phyloP scores from a whole-genome alignment of 1,139 yeast genomes.

The Kodamaea plutei region DNA sequence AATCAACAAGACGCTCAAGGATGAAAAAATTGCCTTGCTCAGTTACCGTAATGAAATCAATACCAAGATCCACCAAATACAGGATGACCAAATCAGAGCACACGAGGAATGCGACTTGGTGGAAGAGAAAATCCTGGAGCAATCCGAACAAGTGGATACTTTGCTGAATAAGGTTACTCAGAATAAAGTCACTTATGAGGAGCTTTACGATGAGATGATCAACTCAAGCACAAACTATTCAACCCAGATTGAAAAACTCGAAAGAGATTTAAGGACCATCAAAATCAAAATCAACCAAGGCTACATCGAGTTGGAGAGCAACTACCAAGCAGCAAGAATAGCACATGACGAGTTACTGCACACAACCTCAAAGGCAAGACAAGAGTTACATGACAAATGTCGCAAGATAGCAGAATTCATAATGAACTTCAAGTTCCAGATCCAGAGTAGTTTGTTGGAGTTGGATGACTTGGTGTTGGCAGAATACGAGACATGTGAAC shows the following conservation, averaged over 20 bases:
- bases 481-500: conserved; percentile 25
- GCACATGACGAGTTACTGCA: conserved; percentile 52
- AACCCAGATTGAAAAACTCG: conserved; percentile 63
- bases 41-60: conserved; percentile 47
- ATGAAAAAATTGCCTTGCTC: conserved; percentile 37
- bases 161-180: conserved; percentile 55
- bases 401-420: conserved; percentile 55
- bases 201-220: conserved; percentile 52
- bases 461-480: conserved; percentile 44
- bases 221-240: conserved; percentile 52
- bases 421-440: conserved; percentile 59
- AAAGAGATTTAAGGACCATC: conserved; percentile 55
- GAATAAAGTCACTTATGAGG: conserved; percentile 53
- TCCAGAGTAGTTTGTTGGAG: conserved; percentile 57
- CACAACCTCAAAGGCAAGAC: conserved; percentile 45
- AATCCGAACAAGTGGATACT: conserved; percentile 55
- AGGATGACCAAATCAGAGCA: conserved; percentile 56
- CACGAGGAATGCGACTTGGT: conserved; percentile 59
- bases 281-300: conserved; percentile 53
- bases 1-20: conserved; percentile 32
- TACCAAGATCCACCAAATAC: conserved; percentile 46
- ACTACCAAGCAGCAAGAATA: conserved; percentile 50
- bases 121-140: conserved; percentile 52
- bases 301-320: conserved; percentile 51
- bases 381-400: conserved; percentile 49